phyloP scores from a whole-genome alignment of 495 filamentous ascomycete species.

The Aspergillus haitiensis region DNA sequence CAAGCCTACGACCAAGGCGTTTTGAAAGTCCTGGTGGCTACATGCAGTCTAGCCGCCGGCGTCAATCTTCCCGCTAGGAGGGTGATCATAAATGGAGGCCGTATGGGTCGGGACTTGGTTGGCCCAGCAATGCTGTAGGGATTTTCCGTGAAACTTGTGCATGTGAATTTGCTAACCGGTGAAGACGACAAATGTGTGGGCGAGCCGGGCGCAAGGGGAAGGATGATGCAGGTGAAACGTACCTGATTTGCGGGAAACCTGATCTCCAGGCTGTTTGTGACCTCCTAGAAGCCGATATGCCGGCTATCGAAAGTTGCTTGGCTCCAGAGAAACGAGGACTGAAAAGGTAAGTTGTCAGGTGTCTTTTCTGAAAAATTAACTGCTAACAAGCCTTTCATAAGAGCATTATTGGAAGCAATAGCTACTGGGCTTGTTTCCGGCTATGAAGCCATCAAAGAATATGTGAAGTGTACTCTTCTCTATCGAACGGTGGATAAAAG shows the following conservation, averaged over 20 bases:
- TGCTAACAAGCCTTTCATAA: conserved; percentile 26
- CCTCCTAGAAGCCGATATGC: conserved; percentile 72
- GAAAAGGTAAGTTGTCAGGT: conserved; percentile 51
- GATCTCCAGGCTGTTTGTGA: conserved; percentile 70
- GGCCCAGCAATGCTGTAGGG: conserved; percentile 71
- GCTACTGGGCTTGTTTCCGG: conserved; percentile 71
- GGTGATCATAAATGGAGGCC: conserved; percentile 75
- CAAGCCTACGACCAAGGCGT: conserved; percentile 69
- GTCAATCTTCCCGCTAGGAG: conserved; percentile 76
- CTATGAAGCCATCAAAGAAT: conserved; percentile 66
- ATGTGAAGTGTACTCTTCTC: conserved; percentile 67
- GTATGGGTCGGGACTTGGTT: conserved; percentile 76
- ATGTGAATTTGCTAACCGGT: conserved; percentile 9
- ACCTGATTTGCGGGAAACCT: conserved; percentile 69
- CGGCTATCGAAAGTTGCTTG: conserved; percentile 68
- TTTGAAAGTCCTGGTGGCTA: conserved; percentile 74
- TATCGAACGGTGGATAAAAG: conserved; percentile 56
- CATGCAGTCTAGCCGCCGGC: conserved; percentile 81
- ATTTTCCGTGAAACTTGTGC: neutral
- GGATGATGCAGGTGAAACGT: conserved; percentile 78
- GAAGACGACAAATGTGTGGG: conserved; percentile 78
- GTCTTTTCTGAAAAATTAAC: neutral
- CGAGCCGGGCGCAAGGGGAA: conserved; percentile 82
- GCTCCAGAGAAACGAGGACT: conserved; percentile 67
- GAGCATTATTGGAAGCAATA: conserved; percentile 74